Evolutionary conservation across 768 basidiomycete species (phyloP), one percentile per base, ranked within the genome.

Genomic region (Lanmaoa pseudosensibilis): DNA sequence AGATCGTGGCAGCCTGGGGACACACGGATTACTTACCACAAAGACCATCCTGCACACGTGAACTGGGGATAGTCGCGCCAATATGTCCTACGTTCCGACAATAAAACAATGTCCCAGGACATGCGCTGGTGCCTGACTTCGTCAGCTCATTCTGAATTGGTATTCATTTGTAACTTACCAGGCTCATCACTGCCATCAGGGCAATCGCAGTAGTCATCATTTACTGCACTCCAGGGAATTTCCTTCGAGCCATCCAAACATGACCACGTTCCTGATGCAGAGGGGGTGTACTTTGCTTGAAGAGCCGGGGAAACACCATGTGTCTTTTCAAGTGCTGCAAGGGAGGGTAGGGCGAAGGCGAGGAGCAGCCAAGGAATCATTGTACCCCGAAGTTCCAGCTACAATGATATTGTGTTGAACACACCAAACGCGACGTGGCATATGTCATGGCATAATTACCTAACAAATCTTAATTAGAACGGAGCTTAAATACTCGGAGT

Each of bases 171-270:
- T 55, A 39, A 33, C 62, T 52, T 46, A 87, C 94, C 94, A 70
- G 94, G 94, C 69, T 98, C 94, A 61, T 98, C 94, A 60, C 90
- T 94, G n/a, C 94, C 94, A 66, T 97, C 94, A 32, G 79, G 78
- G 68, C 94, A 98, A 74, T 98, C 94, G 67, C 94, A 98, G 65
- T 86, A 93, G 72, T 98, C 94, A 67, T 98, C 92, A 70, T 98
- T 97, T 25, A 97, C 86, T 19, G 89, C 85, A 34, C 76, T 73
- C 86, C 87, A 93, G 2, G 86, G 75, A 60, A 98, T 92, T 58
- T 83, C 79, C 65, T 86, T 87, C 0, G 84, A 86, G 21, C 87
- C 88, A 64, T 94, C 88, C 57, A 96, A 74, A 74, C 94, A 97
- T 59, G 75, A 80, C 90, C 93, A 96, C 16, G 72, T 76, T 55